Evolutionary conservation across 768 basidiomycete genomes (phyloP).

Genomic region (Kwoniella sp.): DNA sequence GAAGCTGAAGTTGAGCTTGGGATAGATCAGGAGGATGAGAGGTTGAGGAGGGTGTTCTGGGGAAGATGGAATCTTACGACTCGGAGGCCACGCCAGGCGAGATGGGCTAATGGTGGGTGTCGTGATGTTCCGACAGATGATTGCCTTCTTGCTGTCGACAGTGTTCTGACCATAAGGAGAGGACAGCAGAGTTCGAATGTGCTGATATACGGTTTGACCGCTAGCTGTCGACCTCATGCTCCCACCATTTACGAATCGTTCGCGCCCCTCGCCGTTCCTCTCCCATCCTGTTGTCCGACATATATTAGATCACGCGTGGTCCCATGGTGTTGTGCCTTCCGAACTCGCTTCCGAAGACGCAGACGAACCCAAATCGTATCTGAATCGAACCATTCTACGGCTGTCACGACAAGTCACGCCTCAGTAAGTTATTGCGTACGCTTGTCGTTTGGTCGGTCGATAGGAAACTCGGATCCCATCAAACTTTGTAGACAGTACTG

Average conservation of each 20-base stretch:
- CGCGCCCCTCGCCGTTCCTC: conserved; percentile 24
- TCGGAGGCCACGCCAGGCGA: no score
- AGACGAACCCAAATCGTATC: neutral
- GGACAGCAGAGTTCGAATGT: neutral
- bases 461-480: no score
- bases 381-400: neutral
- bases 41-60: conserved; percentile 23
- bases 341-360: neutral
- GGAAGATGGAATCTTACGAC: conserved; percentile 12
- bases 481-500: no score
- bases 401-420: neutral
- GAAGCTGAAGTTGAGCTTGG: neutral
- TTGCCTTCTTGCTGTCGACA: no score
- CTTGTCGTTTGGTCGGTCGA: no score
- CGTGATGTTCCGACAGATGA: neutral
- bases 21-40: conserved; percentile 16
- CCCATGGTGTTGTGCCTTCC: neutral
- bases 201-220: neutral
- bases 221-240: conserved; percentile 27
- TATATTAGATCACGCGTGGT: conserved; percentile 19
- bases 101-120: conserved; percentile 12
- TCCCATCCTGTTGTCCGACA: conserved; percentile 27
- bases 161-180: no score
- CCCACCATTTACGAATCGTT: conserved; percentile 14
- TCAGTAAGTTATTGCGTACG: no score